Conservation (phyloP, 139 green algal species). For the Ettlia oleoabundans region DNA sequence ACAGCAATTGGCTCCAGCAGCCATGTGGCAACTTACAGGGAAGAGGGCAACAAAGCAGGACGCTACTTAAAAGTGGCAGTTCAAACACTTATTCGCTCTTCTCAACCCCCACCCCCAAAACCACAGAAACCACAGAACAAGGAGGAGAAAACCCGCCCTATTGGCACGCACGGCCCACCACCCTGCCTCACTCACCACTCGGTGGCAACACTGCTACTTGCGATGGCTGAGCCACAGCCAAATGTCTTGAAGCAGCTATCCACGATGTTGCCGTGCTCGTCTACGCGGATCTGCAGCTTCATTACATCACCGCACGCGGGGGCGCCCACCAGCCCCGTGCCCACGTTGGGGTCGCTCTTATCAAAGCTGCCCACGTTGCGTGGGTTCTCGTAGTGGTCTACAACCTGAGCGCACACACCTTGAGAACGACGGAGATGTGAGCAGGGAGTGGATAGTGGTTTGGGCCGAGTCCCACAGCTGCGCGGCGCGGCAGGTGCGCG, state of each 20-base stretch:
- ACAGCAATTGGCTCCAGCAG: too few relatives aligned
- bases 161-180: background rate
- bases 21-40: background rate
- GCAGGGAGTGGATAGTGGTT: too few relatives aligned
- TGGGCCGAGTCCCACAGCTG: too few relatives aligned
- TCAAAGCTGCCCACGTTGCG: slow-evolving; percentile 97
- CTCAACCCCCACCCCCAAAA: too few relatives aligned
- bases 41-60: background rate
- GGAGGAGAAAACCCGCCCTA: background rate
- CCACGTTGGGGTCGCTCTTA: slow-evolving; percentile 92
- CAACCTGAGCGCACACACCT: slow-evolving; percentile 66
- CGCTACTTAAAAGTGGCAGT: too few relatives aligned
- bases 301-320: slow-evolving; percentile 99
- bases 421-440: background rate
- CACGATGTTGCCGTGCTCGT: slow-evolving; percentile 92
- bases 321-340: slow-evolving; percentile 87
- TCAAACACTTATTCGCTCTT: too few relatives aligned
- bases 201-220: slow-evolving; percentile 92
- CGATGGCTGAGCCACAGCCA: slow-evolving; percentile 97
- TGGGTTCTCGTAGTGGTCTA: slow-evolving; percentile 98
- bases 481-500: background rate
- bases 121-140: too few relatives aligned
- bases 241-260: slow-evolving; percentile 99
- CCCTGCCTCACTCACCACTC: slow-evolving; percentile 71
- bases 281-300: slow-evolving; percentile 97